These are phyloP conservation scores for Trichoderma atrobrunneum DNA, from an alignment of 2,329 filamentous ascomycete genomes.

Conservation along the genomic window DNA sequence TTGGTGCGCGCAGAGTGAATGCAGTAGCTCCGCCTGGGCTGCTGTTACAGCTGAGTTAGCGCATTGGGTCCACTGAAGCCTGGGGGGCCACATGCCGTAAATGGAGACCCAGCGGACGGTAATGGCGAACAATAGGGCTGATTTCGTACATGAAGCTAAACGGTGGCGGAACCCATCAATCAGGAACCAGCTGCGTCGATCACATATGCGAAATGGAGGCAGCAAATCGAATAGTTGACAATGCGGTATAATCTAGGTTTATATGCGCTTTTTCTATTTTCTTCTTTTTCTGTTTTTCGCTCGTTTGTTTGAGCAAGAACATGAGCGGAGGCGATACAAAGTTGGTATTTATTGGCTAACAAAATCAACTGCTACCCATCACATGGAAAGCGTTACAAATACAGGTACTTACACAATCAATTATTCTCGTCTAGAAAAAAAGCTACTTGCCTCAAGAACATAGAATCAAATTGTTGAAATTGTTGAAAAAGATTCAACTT, in stretches of 20 bases:
- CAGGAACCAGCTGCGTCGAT: neutral
- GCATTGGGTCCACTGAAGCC: slow-evolving; percentile 3
- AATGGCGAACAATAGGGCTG: slow-evolving; percentile 17
- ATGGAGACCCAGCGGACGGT: neutral
- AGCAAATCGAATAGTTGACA: neutral
- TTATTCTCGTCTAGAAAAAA: rapidly evolving
- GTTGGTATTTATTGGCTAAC: neutral
- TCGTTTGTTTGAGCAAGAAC: neutral
- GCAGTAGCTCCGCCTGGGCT: neutral
- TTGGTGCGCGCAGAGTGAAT: slow-evolving; percentile 2
- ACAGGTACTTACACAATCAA: rapidly evolving
- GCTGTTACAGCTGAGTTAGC: slow-evolving; percentile 13
- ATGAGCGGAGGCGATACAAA: rapidly evolving
- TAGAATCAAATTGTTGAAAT: neutral
- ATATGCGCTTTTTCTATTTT: neutral
- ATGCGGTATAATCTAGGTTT: neutral
- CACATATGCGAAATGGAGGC: neutral
- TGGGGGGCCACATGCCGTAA: slow-evolving; percentile 5
- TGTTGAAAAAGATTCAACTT: neutral
- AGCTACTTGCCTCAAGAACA: neutral
- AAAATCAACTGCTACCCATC: neutral
- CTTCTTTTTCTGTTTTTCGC: neutral
- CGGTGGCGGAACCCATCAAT: neutral
- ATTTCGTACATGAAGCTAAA: slow-evolving; percentile 12
- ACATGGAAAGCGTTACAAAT: rapidly evolving